phyloP scores from a whole-genome alignment of 2,329 filamentous ascomycete species.

The Fusarium ambrosium region DNA sequence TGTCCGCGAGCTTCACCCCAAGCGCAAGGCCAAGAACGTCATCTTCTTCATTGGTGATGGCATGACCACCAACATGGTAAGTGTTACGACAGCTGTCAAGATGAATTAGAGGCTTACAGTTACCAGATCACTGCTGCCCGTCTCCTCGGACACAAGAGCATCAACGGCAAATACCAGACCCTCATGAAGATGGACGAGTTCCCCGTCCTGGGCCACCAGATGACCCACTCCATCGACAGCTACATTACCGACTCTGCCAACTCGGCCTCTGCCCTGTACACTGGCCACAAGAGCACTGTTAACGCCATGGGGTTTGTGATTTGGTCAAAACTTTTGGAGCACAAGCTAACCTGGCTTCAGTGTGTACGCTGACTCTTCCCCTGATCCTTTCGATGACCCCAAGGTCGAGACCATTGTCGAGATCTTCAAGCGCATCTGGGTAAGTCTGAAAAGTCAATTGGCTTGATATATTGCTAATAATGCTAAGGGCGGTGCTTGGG shows the following conservation, averaged over 20 bases:
- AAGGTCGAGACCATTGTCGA: conserved; percentile 89
- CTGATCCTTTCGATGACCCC: conserved; percentile 82
- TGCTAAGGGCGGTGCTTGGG: conserved; percentile 66
- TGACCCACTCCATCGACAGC: conserved; percentile 87
- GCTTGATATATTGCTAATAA: conserved; percentile 21
- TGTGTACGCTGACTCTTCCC: conserved; percentile 83
- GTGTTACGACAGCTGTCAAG: conserved; percentile 16
- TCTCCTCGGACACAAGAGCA: conserved; percentile 82
- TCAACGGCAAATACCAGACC: conserved; percentile 87
- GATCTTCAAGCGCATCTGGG: conserved; percentile 78
- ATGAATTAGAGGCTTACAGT: conserved; percentile 18
- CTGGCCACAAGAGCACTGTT: conserved; percentile 86
- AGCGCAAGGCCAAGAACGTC: conserved; percentile 86
- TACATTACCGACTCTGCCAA: conserved; percentile 92
- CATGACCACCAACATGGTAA: conserved; percentile 79
- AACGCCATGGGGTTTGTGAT: conserved; percentile 77
- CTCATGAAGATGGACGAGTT: conserved; percentile 85
- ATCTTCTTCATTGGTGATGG: conserved; percentile 86
- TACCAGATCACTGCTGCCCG: conserved; percentile 78
- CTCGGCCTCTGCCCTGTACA: conserved; percentile 84
- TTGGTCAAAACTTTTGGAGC: neutral
- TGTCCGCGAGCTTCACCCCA: conserved; percentile 77
- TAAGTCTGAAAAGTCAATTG: conserved; percentile 52
- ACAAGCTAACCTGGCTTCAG: conserved; percentile 46
- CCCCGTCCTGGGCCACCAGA: conserved; percentile 87